Evolutionary conservation across 208 protist species (phyloP).

Genomic region (Lotmaria passim): DNA sequence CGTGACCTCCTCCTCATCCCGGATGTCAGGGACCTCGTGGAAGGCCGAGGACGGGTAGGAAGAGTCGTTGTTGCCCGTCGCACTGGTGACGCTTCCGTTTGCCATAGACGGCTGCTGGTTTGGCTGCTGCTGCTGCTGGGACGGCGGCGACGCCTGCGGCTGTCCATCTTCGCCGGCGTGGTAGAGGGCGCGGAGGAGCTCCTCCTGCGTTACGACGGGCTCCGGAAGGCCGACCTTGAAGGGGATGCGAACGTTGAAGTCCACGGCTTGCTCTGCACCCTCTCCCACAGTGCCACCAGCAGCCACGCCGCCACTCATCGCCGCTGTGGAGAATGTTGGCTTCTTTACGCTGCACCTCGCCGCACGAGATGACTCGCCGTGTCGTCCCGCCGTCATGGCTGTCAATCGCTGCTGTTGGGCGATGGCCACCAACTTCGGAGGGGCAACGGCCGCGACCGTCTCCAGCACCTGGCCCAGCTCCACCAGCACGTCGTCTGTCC

Average conservation of each 20-base stretch:
- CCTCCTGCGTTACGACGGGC: slow-evolving; percentile 4
- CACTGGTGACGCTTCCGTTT: slow-evolving; percentile 10
- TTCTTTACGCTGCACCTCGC: slow-evolving; percentile 6
- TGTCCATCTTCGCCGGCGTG: neutral
- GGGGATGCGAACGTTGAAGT: slow-evolving; percentile 30
- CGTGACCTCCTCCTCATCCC: slow-evolving; percentile 8
- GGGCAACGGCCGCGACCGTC: slow-evolving; percentile 14
- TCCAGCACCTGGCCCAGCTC: slow-evolving; percentile 37
- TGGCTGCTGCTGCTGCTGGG: neutral
- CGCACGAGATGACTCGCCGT: neutral
- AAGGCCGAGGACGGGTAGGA: slow-evolving; percentile 34
- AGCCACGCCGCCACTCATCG: neutral
- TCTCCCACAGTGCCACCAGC: neutral
- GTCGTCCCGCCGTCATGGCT: neutral
- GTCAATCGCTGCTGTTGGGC: slow-evolving; percentile 11
- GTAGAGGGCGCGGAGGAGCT: neutral
- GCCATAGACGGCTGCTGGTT: neutral
- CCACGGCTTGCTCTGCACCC: slow-evolving; percentile 17
- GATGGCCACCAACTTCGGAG: slow-evolving; percentile 20
- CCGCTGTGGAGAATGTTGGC: neutral
- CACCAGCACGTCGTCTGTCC: slow-evolving; percentile 32
- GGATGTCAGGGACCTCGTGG: slow-evolving; percentile 28
- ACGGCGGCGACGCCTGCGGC: neutral
- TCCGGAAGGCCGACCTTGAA: slow-evolving; percentile 31
- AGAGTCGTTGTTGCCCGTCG: slow-evolving; percentile 12